These are phyloP conservation scores for Hemisphaericaspora nanyangensis DNA, from an alignment of 805 yeast species.

Conservation along the genomic window DNA sequence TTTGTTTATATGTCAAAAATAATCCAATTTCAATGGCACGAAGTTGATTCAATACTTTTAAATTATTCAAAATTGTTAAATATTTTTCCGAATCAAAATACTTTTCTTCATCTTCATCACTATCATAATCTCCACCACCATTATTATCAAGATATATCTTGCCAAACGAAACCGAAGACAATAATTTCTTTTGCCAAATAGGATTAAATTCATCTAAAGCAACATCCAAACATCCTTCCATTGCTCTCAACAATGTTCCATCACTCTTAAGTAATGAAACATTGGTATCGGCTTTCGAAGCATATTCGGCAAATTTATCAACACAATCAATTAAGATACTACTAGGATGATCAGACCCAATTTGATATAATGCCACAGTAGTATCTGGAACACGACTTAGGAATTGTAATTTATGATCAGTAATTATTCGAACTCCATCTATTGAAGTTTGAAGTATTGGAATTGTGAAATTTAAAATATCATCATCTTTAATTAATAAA, in stretches of 20 bases:
- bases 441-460: conserved; percentile 47
- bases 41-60: conserved; percentile 69
- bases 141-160: conserved; percentile 58
- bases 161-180: conserved; percentile 84
- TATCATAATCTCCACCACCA: no score
- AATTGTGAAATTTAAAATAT: conserved; percentile 24
- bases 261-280: conserved; percentile 49
- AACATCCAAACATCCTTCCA: conserved; percentile 67
- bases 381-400: conserved; percentile 57
- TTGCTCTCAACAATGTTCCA: conserved; percentile 51
- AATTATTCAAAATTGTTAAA: conserved; percentile 54
- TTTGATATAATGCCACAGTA: conserved; percentile 61
- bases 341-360: conserved; percentile 82
- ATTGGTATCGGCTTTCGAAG: conserved; percentile 81
- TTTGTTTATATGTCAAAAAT: conserved; percentile 59
- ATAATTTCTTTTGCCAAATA: conserved; percentile 71
- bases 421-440: conserved; percentile 73
- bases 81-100: conserved; percentile 57
- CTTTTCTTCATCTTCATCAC: conserved; percentile 15
- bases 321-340: conserved; percentile 77
- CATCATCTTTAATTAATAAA: conserved; percentile 5
- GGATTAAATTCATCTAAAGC: conserved; percentile 76
- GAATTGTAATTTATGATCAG: conserved; percentile 54
- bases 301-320: conserved; percentile 55
- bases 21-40: conserved; percentile 64